Percentiles rank a stretch among this genome's conserved stretches.
These are phyloP conservation scores for Coprinopsis marcescibilis DNA, from an alignment of 768 basidiomycete species.

Conservation along the genomic window DNA sequence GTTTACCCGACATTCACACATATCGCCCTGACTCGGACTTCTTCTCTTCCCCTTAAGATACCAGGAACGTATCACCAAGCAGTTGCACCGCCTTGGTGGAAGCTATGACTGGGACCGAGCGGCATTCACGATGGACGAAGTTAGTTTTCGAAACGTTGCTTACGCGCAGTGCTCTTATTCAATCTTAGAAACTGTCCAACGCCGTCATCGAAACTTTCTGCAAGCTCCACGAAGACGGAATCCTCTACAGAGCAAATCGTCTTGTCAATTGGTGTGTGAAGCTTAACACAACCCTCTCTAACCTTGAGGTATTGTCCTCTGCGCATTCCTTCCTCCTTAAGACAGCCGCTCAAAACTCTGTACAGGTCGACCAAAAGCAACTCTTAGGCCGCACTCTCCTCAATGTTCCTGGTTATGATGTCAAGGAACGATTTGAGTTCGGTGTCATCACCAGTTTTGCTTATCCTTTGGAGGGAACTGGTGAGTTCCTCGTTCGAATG, in stretches of 20 bases:
- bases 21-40: too few relatives aligned
- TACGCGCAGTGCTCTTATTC: neutral
- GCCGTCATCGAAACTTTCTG: conserved; percentile 93
- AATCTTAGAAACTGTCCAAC: conserved; percentile 58
- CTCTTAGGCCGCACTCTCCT: conserved; percentile 80
- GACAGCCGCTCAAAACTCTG: neutral
- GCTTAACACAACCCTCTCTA: conserved; percentile 96
- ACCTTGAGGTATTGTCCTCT: conserved; percentile 89
- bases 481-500: conserved; percentile 30
- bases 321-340: conserved; percentile 6
- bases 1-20: too few relatives aligned
- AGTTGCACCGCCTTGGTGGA: conserved; percentile 82
- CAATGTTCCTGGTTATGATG: conserved; percentile 89
- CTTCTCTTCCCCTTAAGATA: conserved; percentile 50
- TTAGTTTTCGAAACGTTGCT: conserved; percentile 24
- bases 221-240: conserved; percentile 82
- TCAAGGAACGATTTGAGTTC: conserved; percentile 95
- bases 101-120: conserved; percentile 93
- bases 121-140: conserved; percentile 94
- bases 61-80: conserved; percentile 86
- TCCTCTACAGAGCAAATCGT: conserved; percentile 92
- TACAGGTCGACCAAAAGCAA: conserved; percentile 87
- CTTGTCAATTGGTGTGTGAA: conserved; percentile 98
- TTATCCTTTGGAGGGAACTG: conserved; percentile 83
- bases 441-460: conserved; percentile 96